Evolutionary conservation across 2,329 filamentous ascomycete genomes (phyloP).

Genomic region (Achaetomium macrosporum): DNA sequence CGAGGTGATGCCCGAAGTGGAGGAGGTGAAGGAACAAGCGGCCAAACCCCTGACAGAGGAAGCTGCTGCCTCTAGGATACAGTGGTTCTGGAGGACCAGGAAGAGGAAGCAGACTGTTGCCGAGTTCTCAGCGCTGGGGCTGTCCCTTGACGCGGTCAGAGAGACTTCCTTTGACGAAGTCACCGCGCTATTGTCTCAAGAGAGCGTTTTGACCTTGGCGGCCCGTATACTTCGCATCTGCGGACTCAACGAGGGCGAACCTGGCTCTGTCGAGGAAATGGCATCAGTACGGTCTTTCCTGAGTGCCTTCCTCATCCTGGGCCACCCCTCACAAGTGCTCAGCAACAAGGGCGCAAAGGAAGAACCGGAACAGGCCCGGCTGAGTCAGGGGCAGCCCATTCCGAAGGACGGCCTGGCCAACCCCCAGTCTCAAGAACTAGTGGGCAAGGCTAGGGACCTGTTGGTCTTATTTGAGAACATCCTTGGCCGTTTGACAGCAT

Average conservation of each 20-base stretch:
- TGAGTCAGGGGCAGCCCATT: conserved; percentile 39
- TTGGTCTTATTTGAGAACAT: conserved; percentile 73
- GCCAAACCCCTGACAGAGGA: conserved; percentile 46
- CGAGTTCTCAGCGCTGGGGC: conserved; percentile 59
- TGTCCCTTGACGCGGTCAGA: conserved; percentile 65
- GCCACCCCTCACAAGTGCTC: conserved; percentile 71
- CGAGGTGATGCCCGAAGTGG: conserved; percentile 42
- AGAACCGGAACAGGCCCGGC: conserved; percentile 52
- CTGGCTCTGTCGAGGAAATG: conserved; percentile 60
- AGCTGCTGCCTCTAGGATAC: conserved; percentile 59
- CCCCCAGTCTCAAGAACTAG: conserved; percentile 62
- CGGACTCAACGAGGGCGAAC: conserved; percentile 59
- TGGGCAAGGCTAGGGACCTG: conserved; percentile 70
- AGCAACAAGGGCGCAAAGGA: conserved; percentile 60
- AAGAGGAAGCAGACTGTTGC: conserved; percentile 54
- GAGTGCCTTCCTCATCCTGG: conserved; percentile 73
- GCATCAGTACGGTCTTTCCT: conserved; percentile 69
- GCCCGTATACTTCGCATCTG: conserved; percentile 64
- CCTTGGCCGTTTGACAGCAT: conserved; percentile 57
- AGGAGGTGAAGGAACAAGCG: conserved; percentile 47
- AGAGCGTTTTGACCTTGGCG: conserved; percentile 60
- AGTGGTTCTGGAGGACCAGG: conserved; percentile 62
- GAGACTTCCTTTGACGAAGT: conserved; percentile 71
- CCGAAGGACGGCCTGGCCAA: conserved; percentile 51
- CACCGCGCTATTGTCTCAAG: conserved; percentile 59